A percentile compares a stretch with the other conserved stretches of the same genome.
Conservation (phyloP, 805 yeast species). For the Hanseniaspora osmophila region DNA sequence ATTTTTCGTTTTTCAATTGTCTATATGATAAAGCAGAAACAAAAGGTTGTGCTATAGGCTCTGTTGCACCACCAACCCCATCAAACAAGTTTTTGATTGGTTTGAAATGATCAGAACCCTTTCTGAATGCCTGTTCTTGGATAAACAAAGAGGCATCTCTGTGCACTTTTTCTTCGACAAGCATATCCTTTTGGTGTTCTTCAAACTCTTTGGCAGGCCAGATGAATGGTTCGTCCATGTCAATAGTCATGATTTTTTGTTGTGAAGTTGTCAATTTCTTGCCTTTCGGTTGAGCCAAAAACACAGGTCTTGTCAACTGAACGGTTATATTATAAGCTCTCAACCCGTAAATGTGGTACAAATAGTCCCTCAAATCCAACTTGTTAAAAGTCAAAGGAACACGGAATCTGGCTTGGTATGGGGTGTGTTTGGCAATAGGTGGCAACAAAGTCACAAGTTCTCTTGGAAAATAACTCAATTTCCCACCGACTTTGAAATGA, state of each 20-base stretch:
- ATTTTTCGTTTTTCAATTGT: constrained; percentile 32
- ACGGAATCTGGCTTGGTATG: constrained; percentile 89
- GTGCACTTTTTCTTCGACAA: constrained; percentile 22
- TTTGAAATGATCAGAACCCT: constrained; percentile 55
- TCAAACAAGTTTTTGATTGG: constrained; percentile 44
- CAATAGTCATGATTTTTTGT: constrained; percentile 90
- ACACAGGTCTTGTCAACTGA: constrained; percentile 51
- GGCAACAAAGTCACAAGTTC: constrained; percentile 69
- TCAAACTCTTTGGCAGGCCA: constrained; percentile 52
- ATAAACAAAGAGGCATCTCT: constrained; percentile 39
- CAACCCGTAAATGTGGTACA: constrained; percentile 79
- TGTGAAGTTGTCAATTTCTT: constrained; percentile 32
- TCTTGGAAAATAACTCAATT: constrained; percentile 67
- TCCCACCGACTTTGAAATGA: constrained; percentile 73
- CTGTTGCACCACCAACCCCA: constrained; percentile 47
- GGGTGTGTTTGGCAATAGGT: constrained; percentile 93
- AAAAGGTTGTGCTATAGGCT: constrained; percentile 50
- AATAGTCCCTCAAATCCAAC: constrained; percentile 84
- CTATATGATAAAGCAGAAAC: constrained; percentile 37
- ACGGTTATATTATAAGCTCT: constrained; percentile 82
- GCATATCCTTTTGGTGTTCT: constrained; percentile 22
- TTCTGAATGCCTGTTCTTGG: constrained; percentile 31
- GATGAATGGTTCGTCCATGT: constrained; percentile 86
- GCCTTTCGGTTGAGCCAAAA: constrained; percentile 1
- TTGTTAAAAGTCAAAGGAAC: constrained; percentile 92